Evolutionary conservation across 164 flowering plant genomes (phyloP), one percentile per base, ranked within the genome.

Genomic region (Aristolochia californica): DNA sequence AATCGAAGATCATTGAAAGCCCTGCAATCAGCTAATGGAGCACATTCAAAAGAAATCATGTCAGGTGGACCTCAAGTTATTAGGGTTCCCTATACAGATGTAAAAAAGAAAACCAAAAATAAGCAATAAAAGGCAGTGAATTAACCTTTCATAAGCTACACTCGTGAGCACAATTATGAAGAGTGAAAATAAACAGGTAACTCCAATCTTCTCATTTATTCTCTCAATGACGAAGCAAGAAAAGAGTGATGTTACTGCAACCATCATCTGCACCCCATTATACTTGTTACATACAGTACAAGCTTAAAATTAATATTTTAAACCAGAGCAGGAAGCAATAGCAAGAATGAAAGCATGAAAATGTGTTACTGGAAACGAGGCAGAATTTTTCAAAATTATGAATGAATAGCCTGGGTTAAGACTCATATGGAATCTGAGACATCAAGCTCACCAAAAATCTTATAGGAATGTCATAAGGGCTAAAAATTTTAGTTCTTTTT

Each of bases 1-100:
- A 80, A 63, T 45, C 81, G 73, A 62, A 78, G 70, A 69, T 82
- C 87, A 65, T 79, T 60, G 66, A 73, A 74, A 26, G 63, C 68
- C 74, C 81, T 82, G 78, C 78, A 78, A 76, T 53, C 74, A 78
- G 71, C 78, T 66, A 71, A 56, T 58, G 54, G 48, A 50, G 54
- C 56, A 72, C 28, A 70, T 63, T 63, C 59, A 65, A 61, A 52
- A 54, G 21, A 61, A 58, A 52, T 27, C 27, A 56, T 52, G 47
- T 28, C 7, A 62, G 12, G 10, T 43, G 62, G n/a, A 14, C 24
- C 62, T 38, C 62, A 57, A 57, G 15, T n/a, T 8, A 2, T 20
- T 3, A 20, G 20, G 54, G 13, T 60, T 28, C 23, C 48, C 56
- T 38, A 12, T 34, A 34, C 10, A 34, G 40, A 23, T 3, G 0